Base-by-base conservation (phyloP, 129 eudicot genomes). In the Chrysanthemum makinoi region DNA sequence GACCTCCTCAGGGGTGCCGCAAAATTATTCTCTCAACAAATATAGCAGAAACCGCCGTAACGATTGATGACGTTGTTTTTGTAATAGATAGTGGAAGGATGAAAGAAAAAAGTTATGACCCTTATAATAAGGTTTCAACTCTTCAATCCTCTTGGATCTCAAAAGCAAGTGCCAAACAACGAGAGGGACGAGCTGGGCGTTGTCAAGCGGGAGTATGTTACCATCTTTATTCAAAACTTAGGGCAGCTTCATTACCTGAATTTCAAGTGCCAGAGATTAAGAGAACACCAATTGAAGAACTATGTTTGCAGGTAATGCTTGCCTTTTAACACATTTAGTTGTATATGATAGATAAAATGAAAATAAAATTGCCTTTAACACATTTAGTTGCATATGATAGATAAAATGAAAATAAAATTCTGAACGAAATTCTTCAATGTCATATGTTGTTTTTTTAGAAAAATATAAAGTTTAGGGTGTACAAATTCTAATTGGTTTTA, bases 121-220 rank as follows among this genome's bases (percentile, higher is more conserved):
- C 99, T 1, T 88, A 90, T 51, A 87, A 83, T 62, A 95, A 95
- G 72, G 99, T 95, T 9, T 90, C 96, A 1, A 95, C 99, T 49
- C 93, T 95, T 72, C 96, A 86, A 62, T 88, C 99, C 66, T 84
- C 96, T 54, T 95, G 97, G 97, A 73, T 86, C 51, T 95, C 99
- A 53, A 86, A 90, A 82, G 99, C 99, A 10, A 95, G 95, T 81
- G 97, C 96, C 9, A 95, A 90, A 81, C 99, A 95, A 66, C 81
- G 97, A 35, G 96, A 95, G 70, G 99, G 99, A 2, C 95, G 99
- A 47, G 99, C 99, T 7, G 99, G 99, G 49, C 83, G 99, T 16
- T 95, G 99, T 69, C 99, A 90, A 60, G 84, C 97, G 14, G 99
- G 99, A 18, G 76, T 90, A 10, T 95, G 99, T 76, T 95, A 90